Conservation (phyloP, 2,329 filamentous ascomycete genomes). For the Exophiala phaeomuriformis region DNA sequence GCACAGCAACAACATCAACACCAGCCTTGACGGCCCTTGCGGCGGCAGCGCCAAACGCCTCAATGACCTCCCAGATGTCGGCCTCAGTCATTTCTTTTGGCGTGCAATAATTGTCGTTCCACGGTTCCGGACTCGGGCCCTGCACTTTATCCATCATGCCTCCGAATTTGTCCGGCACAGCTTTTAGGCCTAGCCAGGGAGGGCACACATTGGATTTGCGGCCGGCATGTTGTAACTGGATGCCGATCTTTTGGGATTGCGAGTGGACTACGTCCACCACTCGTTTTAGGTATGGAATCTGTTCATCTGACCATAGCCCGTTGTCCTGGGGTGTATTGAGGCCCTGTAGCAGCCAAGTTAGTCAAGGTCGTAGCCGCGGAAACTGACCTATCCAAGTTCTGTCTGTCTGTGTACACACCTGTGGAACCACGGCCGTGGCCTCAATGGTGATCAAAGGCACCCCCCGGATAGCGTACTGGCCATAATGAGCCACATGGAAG, state of each 20-base stretch:
- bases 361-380: no score
- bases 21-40: slow-evolving; percentile 59
- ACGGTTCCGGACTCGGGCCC: slow-evolving; percentile 55
- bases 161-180: slow-evolving; percentile 6
- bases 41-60: slow-evolving; percentile 34
- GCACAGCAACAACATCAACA: slow-evolving; percentile 70
- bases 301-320: slow-evolving; percentile 29
- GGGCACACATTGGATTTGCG: slow-evolving; percentile 27
- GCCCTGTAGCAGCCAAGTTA: slow-evolving; percentile 22
- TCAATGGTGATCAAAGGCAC: slow-evolving; percentile 31
- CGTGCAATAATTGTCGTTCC: slow-evolving; percentile 51
- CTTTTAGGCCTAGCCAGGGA: slow-evolving; percentile 10
- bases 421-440: slow-evolving; percentile 19
- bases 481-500: slow-evolving; percentile 39
- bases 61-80: slow-evolving; percentile 51
- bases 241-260: slow-evolving; percentile 29
- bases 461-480: slow-evolving; percentile 35
- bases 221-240: slow-evolving; percentile 32
- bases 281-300: slow-evolving; percentile 29
- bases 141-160: slow-evolving; percentile 37
- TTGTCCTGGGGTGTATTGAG: slow-evolving; percentile 33
- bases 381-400: slow-evolving; percentile 25
- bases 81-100: slow-evolving; percentile 61
- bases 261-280: slow-evolving; percentile 31
- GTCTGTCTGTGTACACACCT: slow-evolving; percentile 13